A percentile compares a stretch with the other conserved stretches of the same genome.
phyloP scores from a whole-genome alignment of 2,329 filamentous ascomycete genomes.

The Pseudogymnoascus verrucosus region DNA sequence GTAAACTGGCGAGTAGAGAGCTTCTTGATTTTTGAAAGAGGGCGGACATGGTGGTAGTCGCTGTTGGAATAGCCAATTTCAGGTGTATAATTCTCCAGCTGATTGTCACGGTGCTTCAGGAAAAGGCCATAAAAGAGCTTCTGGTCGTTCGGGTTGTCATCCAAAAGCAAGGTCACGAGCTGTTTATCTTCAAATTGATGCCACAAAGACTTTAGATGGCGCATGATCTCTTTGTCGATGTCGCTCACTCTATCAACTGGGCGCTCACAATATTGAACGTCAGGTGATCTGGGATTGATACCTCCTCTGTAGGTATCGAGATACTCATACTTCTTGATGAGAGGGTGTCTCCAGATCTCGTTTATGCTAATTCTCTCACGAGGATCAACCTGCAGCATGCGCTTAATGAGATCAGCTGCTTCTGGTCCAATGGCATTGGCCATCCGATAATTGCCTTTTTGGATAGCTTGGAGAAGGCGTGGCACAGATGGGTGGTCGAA shows the following conservation, averaged over 20 bases:
- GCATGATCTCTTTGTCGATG: constrained; percentile 72
- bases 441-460: constrained; percentile 53
- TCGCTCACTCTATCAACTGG: constrained; percentile 54
- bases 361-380: constrained; percentile 69
- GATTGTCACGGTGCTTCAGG: constrained; percentile 70
- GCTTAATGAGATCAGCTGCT: constrained; percentile 67
- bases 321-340: constrained; percentile 77
- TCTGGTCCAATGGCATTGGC: constrained; percentile 56
- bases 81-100: constrained; percentile 79
- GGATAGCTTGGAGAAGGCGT: constrained; percentile 53
- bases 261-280: constrained; percentile 53
- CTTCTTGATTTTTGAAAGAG: constrained; percentile 49
- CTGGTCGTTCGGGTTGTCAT: constrained; percentile 69
- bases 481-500: constrained; percentile 52
- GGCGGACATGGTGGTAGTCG: constrained; percentile 77
- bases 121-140: constrained; percentile 89
- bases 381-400: constrained; percentile 73
- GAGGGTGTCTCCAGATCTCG: constrained; percentile 77
- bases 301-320: constrained; percentile 47
- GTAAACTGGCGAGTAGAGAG: constrained; percentile 55
- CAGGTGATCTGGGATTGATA: constrained; percentile 43
- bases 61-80: constrained; percentile 77
- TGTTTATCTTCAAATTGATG: constrained; percentile 72
- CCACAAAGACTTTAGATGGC: constrained; percentile 85
- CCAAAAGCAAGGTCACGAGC: constrained; percentile 60